A percentile compares a stretch with the other conserved stretches of the same genome.
phyloP scores from a whole-genome alignment of 1,284 basidiomycete species.

The Ganoderma boninense region DNA sequence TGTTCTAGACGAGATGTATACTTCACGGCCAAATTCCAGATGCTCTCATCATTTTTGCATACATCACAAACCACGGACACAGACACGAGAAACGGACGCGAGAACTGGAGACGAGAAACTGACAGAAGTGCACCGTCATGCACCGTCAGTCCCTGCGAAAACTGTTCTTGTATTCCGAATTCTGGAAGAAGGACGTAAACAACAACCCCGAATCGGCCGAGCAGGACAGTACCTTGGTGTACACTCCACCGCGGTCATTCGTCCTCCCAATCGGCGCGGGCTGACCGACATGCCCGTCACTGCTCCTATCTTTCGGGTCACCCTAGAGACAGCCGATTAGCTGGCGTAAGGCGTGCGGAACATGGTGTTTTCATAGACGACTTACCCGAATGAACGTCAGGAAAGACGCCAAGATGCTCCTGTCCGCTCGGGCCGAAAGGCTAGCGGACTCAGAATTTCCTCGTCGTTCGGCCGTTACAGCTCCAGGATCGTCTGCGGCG shows the following conservation, averaged over 20 bases:
- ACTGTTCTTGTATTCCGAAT: slow-evolving; percentile 30
- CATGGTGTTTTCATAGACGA: neutral
- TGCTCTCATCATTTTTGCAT: too few species aligned
- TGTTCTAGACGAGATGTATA: too few species aligned
- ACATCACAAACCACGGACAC: neutral
- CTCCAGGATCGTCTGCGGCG: slow-evolving; percentile 2
- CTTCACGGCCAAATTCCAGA: too few species aligned
- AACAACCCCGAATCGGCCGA: neutral
- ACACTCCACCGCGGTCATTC: slow-evolving; percentile 29
- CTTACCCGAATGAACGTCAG: slow-evolving; percentile 21
- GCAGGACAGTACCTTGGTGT: slow-evolving; percentile 25
- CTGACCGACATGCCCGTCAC: slow-evolving; percentile 18
- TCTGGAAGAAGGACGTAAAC: slow-evolving; percentile 10
- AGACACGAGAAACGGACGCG: neutral
- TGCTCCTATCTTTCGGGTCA: slow-evolving; percentile 10
- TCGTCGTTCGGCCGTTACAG: neutral
- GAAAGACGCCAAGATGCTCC: slow-evolving; percentile 14
- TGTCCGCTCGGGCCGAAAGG: slow-evolving; percentile 3
- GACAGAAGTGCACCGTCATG: neutral
- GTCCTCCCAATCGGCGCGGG: slow-evolving; percentile 18
- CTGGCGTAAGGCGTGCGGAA: neutral
- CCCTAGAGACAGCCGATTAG: slow-evolving; percentile 15
- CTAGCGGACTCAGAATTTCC: neutral
- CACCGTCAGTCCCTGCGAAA: slow-evolving; percentile 28
- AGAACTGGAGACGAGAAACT: neutral